phyloP scores from a whole-genome alignment of 2,329 filamentous ascomycete genomes.

The Calonectria honghensis region DNA sequence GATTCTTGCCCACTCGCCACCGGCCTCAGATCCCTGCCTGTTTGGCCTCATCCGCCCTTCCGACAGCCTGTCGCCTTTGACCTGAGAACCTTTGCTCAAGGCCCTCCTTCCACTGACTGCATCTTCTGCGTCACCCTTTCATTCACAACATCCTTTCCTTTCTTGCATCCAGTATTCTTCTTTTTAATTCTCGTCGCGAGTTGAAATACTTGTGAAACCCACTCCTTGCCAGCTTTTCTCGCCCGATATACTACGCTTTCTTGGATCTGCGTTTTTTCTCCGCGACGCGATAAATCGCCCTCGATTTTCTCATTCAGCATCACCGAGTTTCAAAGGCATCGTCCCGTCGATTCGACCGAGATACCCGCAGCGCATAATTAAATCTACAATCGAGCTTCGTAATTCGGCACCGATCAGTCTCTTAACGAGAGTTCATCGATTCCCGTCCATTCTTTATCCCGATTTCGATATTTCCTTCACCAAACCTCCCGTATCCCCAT shows the following conservation, averaged over 20 bases:
- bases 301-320: conserved; percentile 47
- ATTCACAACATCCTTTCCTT: conserved; percentile 50
- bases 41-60: conserved; percentile 25
- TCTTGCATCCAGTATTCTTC: conserved; percentile 46
- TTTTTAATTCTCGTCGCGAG: conserved; percentile 50
- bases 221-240: conserved; percentile 44
- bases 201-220: conserved; percentile 43
- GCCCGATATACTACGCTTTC: conserved; percentile 47
- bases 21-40: conserved; percentile 35
- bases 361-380: conserved; percentile 54
- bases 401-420: conserved; percentile 48
- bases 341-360: conserved; percentile 49
- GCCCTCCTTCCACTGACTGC: conserved; percentile 46
- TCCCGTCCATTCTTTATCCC: conserved; percentile 48
- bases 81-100: conserved; percentile 29
- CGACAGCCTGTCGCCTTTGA: conserved; percentile 34
- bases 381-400: conserved; percentile 46
- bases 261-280: conserved; percentile 54
- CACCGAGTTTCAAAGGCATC: conserved; percentile 44
- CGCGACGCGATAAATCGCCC: conserved; percentile 41
- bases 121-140: conserved; percentile 49
- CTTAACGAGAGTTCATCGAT: conserved; percentile 45
- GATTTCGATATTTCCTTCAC: conserved; percentile 39
- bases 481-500: conserved; percentile 43
- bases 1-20: conserved; percentile 32